phyloP scores from a whole-genome alignment of 495 filamentous ascomycete genomes.

The Poronia punctata region DNA sequence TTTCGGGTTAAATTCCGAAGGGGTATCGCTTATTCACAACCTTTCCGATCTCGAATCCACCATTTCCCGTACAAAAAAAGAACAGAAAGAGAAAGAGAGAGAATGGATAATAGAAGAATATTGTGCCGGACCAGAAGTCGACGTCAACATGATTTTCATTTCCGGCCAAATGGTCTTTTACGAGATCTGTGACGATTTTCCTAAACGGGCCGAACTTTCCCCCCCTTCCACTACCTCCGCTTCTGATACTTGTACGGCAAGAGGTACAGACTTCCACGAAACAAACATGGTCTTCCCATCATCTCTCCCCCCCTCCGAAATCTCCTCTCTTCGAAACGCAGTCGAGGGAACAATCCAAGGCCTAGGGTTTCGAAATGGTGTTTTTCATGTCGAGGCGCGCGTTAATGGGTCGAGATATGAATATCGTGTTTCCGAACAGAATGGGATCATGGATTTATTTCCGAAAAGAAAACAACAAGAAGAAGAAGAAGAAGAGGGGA shows the following conservation, averaged over 20 bases:
- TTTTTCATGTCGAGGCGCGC: slow-evolving; percentile 25
- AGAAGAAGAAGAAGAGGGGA: too few relatives aligned
- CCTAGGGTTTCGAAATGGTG: slow-evolving; percentile 17
- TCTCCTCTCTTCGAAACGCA: slow-evolving; percentile 19
- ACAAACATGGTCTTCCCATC: slow-evolving; percentile 35
- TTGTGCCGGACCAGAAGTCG: slow-evolving; percentile 43
- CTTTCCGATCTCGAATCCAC: slow-evolving; percentile 20
- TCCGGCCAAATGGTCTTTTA: slow-evolving; percentile 45
- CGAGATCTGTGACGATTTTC: slow-evolving; percentile 48
- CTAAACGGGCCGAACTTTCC: slow-evolving; percentile 34
- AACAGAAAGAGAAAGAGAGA: slow-evolving; percentile 7
- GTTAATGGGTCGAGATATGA: slow-evolving; percentile 16
- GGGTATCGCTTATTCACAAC: slow-evolving; percentile 34
- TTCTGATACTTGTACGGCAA: too few relatives aligned
- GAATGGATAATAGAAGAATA: slow-evolving; percentile 17
- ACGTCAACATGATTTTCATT: slow-evolving; percentile 44
- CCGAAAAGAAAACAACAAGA: neutral
- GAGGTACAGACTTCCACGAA: slow-evolving; percentile 31
- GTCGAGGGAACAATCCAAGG: slow-evolving; percentile 24
- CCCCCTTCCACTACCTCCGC: neutral
- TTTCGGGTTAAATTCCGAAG: slow-evolving; percentile 35
- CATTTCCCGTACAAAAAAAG: too few relatives aligned
- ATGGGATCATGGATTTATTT: too few relatives aligned
- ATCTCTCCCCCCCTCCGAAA: slow-evolving; percentile 29
- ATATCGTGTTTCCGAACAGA: too few relatives aligned